These are phyloP conservation scores for Entonaema liquescens DNA, from an alignment of 495 filamentous ascomycete species.

Conservation along the genomic window DNA sequence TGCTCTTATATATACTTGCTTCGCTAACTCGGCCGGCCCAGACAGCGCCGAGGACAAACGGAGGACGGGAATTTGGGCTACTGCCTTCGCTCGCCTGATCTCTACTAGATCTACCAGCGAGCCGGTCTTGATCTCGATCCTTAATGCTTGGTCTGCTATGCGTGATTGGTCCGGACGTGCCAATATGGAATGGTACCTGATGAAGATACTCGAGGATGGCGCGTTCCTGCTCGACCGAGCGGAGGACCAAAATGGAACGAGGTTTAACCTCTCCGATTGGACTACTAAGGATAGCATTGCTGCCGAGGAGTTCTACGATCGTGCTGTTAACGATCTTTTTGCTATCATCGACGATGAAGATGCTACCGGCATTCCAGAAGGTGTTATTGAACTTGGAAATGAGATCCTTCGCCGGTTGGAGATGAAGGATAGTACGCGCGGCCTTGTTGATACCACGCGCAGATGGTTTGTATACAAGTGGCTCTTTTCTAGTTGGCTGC, in stretches of 20 bases:
- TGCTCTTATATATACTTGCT: constrained; percentile 85
- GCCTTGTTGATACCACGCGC: constrained; percentile 71
- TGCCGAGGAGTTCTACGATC: constrained; percentile 88
- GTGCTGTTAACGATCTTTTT: constrained; percentile 83
- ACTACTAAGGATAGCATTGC: constrained; percentile 76
- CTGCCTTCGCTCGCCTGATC: constrained; percentile 82
- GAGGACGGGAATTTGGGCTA: constrained; percentile 86
- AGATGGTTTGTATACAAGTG: constrained; percentile 87
- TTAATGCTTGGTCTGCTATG: constrained; percentile 86
- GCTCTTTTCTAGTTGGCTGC: constrained; percentile 88
- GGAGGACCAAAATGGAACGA: constrained; percentile 71
- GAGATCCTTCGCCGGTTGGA: constrained; percentile 82
- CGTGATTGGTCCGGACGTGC: constrained; percentile 88
- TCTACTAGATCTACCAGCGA: constrained; percentile 61
- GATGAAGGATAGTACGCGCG: constrained; percentile 56
- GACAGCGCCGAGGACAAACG: constrained; percentile 78
- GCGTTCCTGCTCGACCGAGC: constrained; percentile 85
- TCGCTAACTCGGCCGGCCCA: constrained; percentile 82
- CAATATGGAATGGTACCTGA: constrained; percentile 91
- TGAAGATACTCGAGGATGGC: constrained; percentile 91
- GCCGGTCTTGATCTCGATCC: constrained; percentile 71
- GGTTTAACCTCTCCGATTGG: constrained; percentile 71
- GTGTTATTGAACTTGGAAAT: constrained; percentile 81
- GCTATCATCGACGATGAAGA: constrained; percentile 81
- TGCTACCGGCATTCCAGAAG: constrained; percentile 83